Conservation (phyloP, 2,329 filamentous ascomycete genomes). For the Alternaria sp. region DNA sequence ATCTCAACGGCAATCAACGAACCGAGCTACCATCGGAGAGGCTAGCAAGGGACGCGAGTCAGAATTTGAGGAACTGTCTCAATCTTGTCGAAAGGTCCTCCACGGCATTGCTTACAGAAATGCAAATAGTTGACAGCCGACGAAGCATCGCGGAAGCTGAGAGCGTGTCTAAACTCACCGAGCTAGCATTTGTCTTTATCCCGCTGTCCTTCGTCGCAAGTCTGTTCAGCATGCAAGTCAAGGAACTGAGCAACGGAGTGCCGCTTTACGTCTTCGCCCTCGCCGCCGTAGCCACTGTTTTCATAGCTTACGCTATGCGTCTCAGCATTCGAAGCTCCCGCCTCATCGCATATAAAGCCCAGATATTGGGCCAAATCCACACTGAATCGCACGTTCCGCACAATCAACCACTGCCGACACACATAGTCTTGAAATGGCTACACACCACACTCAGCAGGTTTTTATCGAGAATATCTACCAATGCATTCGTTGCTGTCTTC, state of each 20-base stretch:
- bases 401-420: not conserved
- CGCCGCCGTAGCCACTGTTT: not conserved
- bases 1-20: not conserved
- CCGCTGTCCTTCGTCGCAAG: slow-evolving; percentile 36
- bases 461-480: not conserved
- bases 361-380: not conserved
- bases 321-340: not conserved
- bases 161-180: slow-evolving; percentile 39
- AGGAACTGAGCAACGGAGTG: slow-evolving; percentile 26
- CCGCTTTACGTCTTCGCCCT: slow-evolving; percentile 12
- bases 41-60: not conserved
- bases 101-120: slow-evolving; percentile 46
- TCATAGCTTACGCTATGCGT: not conserved
- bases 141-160: slow-evolving; percentile 39
- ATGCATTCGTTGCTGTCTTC: not conserved
- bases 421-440: not conserved
- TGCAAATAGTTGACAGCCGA: slow-evolving; percentile 37
- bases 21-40: not conserved
- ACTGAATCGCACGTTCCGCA: not conserved
- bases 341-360: not conserved
- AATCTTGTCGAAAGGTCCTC: not conserved
- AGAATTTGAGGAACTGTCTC: not conserved
- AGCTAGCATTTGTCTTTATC: slow-evolving; percentile 43
- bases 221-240: slow-evolving; percentile 39
- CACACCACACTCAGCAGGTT: not conserved